Conservation (phyloP, 2,329 filamentous ascomycete genomes). For the Ascochyta viciae-villosae region DNA sequence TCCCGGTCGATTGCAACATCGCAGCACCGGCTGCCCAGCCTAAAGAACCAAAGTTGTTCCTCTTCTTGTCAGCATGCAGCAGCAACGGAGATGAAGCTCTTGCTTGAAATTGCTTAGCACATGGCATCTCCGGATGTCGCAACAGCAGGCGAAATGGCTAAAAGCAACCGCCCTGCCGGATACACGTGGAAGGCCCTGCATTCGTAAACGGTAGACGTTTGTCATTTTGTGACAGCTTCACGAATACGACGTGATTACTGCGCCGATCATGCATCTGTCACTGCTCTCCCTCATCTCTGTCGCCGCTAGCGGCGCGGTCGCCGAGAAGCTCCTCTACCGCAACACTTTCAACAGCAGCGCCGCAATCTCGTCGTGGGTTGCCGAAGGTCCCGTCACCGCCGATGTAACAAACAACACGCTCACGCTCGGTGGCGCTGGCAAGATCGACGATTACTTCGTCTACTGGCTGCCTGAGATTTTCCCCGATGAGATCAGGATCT, state of each 20-base stretch:
- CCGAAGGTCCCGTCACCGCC: constrained; percentile 40
- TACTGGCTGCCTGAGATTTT: constrained; percentile 45
- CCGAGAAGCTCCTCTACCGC: constrained; percentile 45
- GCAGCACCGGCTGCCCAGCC: constrained; percentile 1
- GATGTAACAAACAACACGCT: constrained; percentile 37
- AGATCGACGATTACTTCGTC: constrained; percentile 40
- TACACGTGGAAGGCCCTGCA: no score
- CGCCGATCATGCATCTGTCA: constrained; percentile 13
- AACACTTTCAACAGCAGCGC: constrained; percentile 37
- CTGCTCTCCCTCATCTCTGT: constrained; percentile 3
- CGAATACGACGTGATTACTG: not conserved
- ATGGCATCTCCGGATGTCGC: constrained; percentile 9
- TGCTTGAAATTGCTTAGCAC: not conserved
- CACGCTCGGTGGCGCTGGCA: constrained; percentile 35
- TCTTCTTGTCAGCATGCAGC: not conserved
- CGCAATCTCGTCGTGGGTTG: constrained; percentile 40
- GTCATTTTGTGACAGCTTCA: not conserved
- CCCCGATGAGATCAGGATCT: constrained; percentile 41
- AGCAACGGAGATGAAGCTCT: not conserved
- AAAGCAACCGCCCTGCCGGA: not conserved
- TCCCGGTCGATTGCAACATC: constrained; percentile 19
- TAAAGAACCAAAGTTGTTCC: not conserved
- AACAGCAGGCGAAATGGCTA: not conserved
- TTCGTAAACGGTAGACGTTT: not conserved
- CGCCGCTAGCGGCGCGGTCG: constrained; percentile 24